Evolutionary conservation across 2,329 filamentous ascomycete genomes (phyloP).

Genomic region (Leptosphaerulina australis): DNA sequence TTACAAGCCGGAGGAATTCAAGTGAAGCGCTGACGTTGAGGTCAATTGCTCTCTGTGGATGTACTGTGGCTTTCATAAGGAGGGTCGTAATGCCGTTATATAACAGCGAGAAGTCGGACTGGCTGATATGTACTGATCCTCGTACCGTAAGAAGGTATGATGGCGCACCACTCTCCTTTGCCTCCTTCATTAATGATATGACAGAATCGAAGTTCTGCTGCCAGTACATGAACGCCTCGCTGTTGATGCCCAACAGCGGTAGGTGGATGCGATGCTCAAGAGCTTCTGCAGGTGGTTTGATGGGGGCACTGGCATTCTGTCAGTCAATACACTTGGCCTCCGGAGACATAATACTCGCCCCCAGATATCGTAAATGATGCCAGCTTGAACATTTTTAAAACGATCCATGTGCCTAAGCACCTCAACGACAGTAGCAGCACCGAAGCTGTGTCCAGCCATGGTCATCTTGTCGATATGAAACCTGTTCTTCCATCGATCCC

Average conservation of each 20-base stretch:
- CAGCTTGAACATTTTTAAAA: conserved; percentile 65
- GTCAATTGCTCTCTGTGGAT: conserved; percentile 66
- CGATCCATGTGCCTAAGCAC: conserved; percentile 61
- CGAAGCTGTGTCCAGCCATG: conserved; percentile 70
- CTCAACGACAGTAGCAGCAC: conserved; percentile 68
- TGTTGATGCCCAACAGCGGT: conserved; percentile 68
- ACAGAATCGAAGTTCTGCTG: conserved; percentile 66
- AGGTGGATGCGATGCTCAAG: conserved; percentile 56
- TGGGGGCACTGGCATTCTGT: conserved; percentile 51
- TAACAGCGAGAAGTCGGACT: conserved; percentile 69
- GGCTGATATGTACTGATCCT: conserved; percentile 69
- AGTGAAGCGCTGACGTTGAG: conserved; percentile 67
- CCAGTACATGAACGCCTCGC: conserved; percentile 75
- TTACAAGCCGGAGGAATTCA: conserved; percentile 64
- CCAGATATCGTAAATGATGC: conserved; percentile 71
- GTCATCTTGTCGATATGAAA: conserved; percentile 65
- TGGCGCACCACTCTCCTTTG: conserved; percentile 54
- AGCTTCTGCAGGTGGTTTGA: conserved; percentile 51
- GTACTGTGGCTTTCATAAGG: conserved; percentile 67
- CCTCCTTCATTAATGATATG: conserved; percentile 63
- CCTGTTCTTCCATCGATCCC: conserved; percentile 62
- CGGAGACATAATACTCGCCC: conserved; percentile 40
- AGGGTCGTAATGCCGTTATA: conserved; percentile 65
- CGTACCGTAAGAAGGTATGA: conserved; percentile 56
- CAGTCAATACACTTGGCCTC: neutral